Evolutionary conservation across 1,284 basidiomycete genomes (phyloP), one percentile per base, ranked within the genome.

Genomic region (Rhodotorula sp.): DNA sequence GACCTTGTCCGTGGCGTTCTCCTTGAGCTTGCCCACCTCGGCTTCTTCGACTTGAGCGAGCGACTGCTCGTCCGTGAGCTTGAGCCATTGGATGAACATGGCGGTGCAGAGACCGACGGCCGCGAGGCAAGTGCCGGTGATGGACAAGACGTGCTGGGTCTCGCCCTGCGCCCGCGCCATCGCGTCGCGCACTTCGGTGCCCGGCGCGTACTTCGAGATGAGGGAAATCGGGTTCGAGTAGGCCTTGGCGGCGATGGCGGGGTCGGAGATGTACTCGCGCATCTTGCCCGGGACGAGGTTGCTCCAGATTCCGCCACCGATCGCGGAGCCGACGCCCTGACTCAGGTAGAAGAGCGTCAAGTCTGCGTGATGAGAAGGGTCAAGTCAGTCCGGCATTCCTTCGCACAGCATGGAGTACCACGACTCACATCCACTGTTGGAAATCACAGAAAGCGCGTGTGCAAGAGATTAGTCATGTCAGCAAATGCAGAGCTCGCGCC

Each of bases 221-320:
- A 80, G 80, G 1, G 74, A 77, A 46, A 81, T 71, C 0, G 81
- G 81, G 67, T 81, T 78, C 23, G 57, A 51, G 70, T 80, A 82
- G 5, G 81, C 81, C 49, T 70, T 43, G 3, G 63, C 64, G 57
- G 74, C 75, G 34, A 81, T 65, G 3, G 78, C 77, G 20, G 66
- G 61, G 68, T 82, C 78, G 58, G 52, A 54, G 59, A 81, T 75
- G 67, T 81, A 80, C 3, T 57, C 21, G 23, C 71, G 48, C 48
- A 82, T 71, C 69, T 79, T 78, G 39, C 67, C 52, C 6, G 80
- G 81, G 39, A 81, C 77, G n/a, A 75, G 62, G 72, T 81, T 81
- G 49, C 79, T 79, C 81, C 81, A 82, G 65, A 82, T 81, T 26
- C 78, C 80, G 21, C 82, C 82, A 8, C 80, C 79, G 62, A 82